Base-by-base conservation (phyloP, 768 basidiomycete species). In the Pholiota molesta region DNA sequence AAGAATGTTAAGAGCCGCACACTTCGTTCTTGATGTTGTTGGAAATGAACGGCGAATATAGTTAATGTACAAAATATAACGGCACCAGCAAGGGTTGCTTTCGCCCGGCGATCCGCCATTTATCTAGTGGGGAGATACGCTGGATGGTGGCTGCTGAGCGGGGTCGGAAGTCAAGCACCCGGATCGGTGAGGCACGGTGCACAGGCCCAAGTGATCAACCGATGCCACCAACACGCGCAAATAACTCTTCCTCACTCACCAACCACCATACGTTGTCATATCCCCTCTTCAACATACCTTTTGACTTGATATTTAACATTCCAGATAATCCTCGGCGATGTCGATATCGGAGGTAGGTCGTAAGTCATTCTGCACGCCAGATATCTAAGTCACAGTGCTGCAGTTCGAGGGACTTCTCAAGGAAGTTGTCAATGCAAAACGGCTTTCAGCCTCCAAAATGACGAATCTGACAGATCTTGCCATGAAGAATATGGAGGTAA, bases 371-470 rank as follows among this genome's bases (percentile, higher is more conserved):
- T 52, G 55, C 52, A 55, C 66, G 13, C n/a, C 55, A 21, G n/a
- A 62, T 54, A 66, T 10, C 68, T 66, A 35, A 49, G 58, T 40
- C 35, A 17, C 53, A 44, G 21, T 60, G 57, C 11, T 72, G 95
- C 84, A 86, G 59, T 97, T 97, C 69, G 92, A 96, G 75, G 73
- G 81, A 29, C 79, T 88, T 44, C 77, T 98, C 62, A 92, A 92
- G 74, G 88, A 94, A 68, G 85, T 95, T 44, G 90, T 97, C 51
- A 79, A 82, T 58, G 88, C 88, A 61, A 95, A 94, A 74, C 86
- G 93, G 61, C 77, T 98, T 59, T 97, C 95, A 16, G 89, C 87
- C 31, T 91, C 94, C 19, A 94, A 92, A 79, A 91, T 99, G 83
- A 81, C 78, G 52, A 83, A 76, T 68, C 72, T 98, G 67, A 92